Evolutionary conservation across 306 rosid genomes (phyloP), one percentile per base, ranked within the genome.

Genomic region (Argentina anserina): DNA sequence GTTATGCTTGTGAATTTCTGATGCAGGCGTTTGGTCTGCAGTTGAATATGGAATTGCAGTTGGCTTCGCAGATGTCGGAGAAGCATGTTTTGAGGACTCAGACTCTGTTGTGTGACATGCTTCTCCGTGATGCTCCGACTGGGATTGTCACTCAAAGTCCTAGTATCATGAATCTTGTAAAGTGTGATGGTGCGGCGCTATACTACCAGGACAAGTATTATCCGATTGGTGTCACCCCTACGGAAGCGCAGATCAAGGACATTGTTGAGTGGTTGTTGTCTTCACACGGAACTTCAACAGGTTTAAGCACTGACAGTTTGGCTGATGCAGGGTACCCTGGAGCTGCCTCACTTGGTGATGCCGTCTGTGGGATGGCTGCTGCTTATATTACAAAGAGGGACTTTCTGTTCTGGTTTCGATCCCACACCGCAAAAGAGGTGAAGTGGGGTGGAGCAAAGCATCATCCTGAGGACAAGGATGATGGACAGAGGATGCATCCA

Each of bases 361-460:
- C 91, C 2, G 99, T 95, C 69, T 87, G 97, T 71, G 99, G 99
- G 28, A 91, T 90, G 97, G 99, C 97, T 25, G 97, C 90, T 81
- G 97, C 99, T 52, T 90, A 86, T 79, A 91, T 92, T 68, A 90
- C 96, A 0, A 86, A 91, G 65, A 79, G 71, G 82, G 96, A 88
- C 82, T 92, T 91, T 64, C 87, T 95, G 25, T 91, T 95, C 85
- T 95, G 99, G 99, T 95, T 91, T 47, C 88, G 99, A 70, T 91
- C 97, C 2, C 97, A 95, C 80, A 91, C 97, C 0, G 99, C 77
- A 0, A 90, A 95, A 73, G 99, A 95, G 87, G 46, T 91, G 62
- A 95, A 91, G 73, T 95, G 99, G 99, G 99, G 99, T 73, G 99
- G 99, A 18, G 99, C 99, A 42, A 95, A 95, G 88, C 99, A 95